Evolutionary conservation across 1,139 yeast species (phyloP).

Genomic region (Lodderomyces jiufengensis): DNA sequence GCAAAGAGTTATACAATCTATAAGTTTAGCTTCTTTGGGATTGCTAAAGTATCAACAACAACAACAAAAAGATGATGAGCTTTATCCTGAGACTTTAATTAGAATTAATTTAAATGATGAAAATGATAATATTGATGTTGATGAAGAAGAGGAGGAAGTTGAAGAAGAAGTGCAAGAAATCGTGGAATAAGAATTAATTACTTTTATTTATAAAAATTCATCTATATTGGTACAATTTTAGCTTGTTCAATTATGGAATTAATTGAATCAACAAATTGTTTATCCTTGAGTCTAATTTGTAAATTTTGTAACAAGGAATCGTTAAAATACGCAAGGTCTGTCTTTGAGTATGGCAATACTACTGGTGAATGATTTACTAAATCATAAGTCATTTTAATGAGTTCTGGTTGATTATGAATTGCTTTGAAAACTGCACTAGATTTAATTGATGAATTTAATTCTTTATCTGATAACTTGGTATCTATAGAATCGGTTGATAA

Average conservation of each 20-base stretch:
- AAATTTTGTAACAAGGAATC: constrained; percentile 15
- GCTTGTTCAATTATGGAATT: constrained; percentile 21
- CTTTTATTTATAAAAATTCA: not conserved
- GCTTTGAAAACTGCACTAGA: constrained; percentile 49
- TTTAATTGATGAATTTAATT: constrained; percentile 34
- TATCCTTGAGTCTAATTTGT: constrained; percentile 14
- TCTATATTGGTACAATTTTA: constrained; percentile 7
- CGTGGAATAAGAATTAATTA: not conserved
- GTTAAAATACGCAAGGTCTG: constrained; percentile 11
- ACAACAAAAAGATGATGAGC: constrained; percentile 37
- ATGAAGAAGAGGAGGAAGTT: constrained; percentile 4
- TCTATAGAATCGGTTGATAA: constrained; percentile 55
- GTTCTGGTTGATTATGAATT: constrained; percentile 16
- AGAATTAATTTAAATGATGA: constrained; percentile 44
- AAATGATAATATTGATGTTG: constrained; percentile 7
- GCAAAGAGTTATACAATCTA: constrained; percentile 64
- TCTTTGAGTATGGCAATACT: constrained; percentile 3
- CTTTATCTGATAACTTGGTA: constrained; percentile 33
- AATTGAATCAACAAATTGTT: constrained; percentile 27
- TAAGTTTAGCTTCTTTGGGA: constrained; percentile 65
- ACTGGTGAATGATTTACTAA: constrained; percentile 12
- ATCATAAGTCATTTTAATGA: constrained; percentile 7
- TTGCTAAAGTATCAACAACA: constrained; percentile 47
- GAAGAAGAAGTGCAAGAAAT: constrained; percentile 3
- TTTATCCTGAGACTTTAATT: constrained; percentile 56